phyloP scores from a whole-genome alignment of 2,329 filamentous ascomycete species.

The Monilinia aucupariae region DNA sequence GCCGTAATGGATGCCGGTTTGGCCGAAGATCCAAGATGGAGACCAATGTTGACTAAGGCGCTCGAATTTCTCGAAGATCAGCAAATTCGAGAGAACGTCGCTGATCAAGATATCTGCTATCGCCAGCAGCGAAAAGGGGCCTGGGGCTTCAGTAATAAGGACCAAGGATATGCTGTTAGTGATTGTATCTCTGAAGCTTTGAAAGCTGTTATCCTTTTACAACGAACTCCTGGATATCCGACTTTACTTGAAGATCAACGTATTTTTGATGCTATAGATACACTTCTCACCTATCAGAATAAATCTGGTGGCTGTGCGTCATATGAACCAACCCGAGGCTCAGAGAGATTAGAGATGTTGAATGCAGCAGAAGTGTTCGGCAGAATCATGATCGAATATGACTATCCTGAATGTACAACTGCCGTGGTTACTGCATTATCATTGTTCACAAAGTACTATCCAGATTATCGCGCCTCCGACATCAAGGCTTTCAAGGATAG shows the following conservation, averaged over 20 bases:
- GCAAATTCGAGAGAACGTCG: slow-evolving; percentile 78
- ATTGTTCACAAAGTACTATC: slow-evolving; percentile 75
- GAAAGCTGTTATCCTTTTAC: slow-evolving; percentile 79
- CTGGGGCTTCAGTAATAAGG: slow-evolving; percentile 91
- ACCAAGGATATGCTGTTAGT: slow-evolving; percentile 91
- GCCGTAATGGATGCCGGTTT: slow-evolving; percentile 74
- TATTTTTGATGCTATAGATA: slow-evolving; percentile 83
- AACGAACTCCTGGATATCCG: slow-evolving; percentile 71
- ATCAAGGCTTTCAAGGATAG: slow-evolving; percentile 67
- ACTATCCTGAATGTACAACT: slow-evolving; percentile 96
- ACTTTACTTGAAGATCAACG: slow-evolving; percentile 68
- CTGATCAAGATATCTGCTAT: slow-evolving; percentile 66
- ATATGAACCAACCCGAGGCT: slow-evolving; percentile 79
- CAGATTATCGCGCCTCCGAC: slow-evolving; percentile 70
- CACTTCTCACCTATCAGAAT: slow-evolving; percentile 88
- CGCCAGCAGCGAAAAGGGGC: slow-evolving; percentile 86
- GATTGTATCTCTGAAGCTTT: slow-evolving; percentile 91
- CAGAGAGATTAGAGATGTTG: slow-evolving; percentile 71
- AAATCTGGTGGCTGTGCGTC: slow-evolving; percentile 77
- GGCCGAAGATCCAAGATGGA: slow-evolving; percentile 70
- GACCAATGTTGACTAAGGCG: slow-evolving; percentile 75
- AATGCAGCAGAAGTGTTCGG: slow-evolving; percentile 97
- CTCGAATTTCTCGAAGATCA: slow-evolving; percentile 84
- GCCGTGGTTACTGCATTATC: slow-evolving; percentile 84
- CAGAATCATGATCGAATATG: slow-evolving; percentile 96